Conservation (phyloP, 805 yeast species). For the Komagataella kurtzmanii region DNA sequence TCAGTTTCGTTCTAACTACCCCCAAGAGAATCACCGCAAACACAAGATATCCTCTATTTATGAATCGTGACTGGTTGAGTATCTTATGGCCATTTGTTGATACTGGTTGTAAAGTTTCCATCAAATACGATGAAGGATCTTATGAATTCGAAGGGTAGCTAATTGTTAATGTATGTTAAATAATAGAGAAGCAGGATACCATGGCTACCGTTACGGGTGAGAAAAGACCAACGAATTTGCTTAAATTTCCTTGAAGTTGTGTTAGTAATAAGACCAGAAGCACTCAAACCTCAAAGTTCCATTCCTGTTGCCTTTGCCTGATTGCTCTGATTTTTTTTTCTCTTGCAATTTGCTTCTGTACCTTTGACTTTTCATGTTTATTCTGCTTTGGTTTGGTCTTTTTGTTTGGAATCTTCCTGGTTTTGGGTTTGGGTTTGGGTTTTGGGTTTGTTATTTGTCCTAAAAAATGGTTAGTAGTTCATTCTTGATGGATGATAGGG, state of each 20-base stretch:
- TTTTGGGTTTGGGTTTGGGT: not conserved
- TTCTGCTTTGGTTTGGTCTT: not conserved
- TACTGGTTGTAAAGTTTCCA: not conserved
- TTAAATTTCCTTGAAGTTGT: not conserved
- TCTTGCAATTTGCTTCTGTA: not conserved
- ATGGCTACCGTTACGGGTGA: not conserved
- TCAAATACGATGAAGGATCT: not conserved
- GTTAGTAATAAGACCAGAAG: not conserved
- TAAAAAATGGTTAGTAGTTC: not conserved
- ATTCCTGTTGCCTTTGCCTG: not conserved
- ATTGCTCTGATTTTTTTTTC: not conserved
- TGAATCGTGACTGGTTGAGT: constrained; percentile 1
- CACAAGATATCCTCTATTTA: not conserved
- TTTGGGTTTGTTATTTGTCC: not conserved
- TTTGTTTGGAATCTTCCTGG: not conserved
- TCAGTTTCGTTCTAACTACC: not conserved
- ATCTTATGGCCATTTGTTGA: constrained; percentile 1
- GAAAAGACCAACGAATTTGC: not conserved
- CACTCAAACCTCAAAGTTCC: not conserved
- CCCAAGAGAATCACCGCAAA: not conserved
- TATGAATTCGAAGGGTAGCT: not conserved
- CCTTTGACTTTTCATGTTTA: not conserved
- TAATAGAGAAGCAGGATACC: not conserved
- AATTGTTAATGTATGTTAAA: not conserved
- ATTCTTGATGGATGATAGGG: not conserved